Evolutionary conservation across 2,329 filamentous ascomycete species (phyloP).

Genomic region (Lecanosticta acicola): DNA sequence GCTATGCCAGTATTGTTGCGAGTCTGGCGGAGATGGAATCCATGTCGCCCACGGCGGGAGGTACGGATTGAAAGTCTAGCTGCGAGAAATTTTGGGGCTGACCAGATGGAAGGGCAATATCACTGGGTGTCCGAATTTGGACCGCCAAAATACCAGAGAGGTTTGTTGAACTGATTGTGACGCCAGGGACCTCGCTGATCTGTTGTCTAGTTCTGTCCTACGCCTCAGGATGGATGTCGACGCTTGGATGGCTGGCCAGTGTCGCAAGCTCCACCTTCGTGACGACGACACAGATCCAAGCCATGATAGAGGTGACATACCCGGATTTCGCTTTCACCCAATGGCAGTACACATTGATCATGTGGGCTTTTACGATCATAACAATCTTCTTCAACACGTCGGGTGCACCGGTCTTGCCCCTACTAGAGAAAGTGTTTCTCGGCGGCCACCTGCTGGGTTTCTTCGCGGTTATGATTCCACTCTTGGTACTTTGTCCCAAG

Average conservation of each 20-base stretch:
- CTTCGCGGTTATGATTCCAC: conserved; percentile 29
- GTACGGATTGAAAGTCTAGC: conserved; percentile 22
- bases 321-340: conserved; percentile 25
- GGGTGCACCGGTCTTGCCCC: conserved; percentile 31
- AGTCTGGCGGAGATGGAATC: conserved; percentile 32
- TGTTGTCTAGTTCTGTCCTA: conserved; percentile 10
- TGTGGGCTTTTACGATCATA: conserved; percentile 34
- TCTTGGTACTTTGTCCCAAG: conserved; percentile 28
- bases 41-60: conserved; percentile 32
- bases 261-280: conserved; percentile 34
- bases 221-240: conserved; percentile 22
- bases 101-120: conserved; percentile 11
- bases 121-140: conserved; percentile 33
- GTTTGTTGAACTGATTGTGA: conserved; percentile 6
- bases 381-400: conserved; percentile 29
- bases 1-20: conserved; percentile 27
- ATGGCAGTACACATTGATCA: conserved; percentile 30
- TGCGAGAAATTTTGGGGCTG: conserved; percentile 8
- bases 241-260: conserved; percentile 26
- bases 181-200: background rate
- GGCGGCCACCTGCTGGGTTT: conserved; percentile 29
- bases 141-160: conserved; percentile 30
- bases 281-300: conserved; percentile 34
- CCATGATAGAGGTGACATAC: conserved; percentile 33
- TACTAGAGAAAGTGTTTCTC: conserved; percentile 36